Evolutionary conservation across 176 grass and related monocot species (phyloP).

Genomic region (Aegilops umbellulata): DNA sequence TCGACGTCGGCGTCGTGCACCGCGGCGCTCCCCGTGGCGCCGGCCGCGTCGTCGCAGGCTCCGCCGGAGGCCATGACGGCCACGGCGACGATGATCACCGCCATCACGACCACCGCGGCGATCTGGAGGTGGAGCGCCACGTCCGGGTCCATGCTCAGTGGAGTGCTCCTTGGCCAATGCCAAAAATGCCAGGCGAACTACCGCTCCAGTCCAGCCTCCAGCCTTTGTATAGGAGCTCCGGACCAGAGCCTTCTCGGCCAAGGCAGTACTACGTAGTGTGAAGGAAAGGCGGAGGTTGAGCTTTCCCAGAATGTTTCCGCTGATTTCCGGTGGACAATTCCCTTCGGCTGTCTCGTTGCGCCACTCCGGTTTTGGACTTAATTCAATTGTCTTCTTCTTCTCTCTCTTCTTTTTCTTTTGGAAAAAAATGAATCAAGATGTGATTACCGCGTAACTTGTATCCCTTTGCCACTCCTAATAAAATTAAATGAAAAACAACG

Average conservation of each 20-base stretch:
- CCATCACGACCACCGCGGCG: not conserved
- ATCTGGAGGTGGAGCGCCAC: not conserved
- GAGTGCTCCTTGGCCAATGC: not conserved
- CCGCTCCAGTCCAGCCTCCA: not conserved
- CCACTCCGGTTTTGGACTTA: not conserved
- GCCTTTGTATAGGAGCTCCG: not conserved
- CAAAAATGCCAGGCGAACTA: not conserved
- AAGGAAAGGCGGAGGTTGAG: not conserved
- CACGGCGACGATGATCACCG: constrained; percentile 19
- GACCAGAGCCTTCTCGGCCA: not conserved
- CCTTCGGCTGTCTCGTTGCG: no score
- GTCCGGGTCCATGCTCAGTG: constrained; percentile 3
- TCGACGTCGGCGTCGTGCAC: constrained; percentile 15
- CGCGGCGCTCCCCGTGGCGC: no score
- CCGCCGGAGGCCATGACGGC: not conserved
- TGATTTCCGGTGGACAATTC: not conserved
- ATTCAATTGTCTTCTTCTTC: not conserved
- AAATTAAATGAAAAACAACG: not conserved
- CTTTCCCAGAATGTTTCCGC: constrained; percentile 17
- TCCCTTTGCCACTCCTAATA: not conserved
- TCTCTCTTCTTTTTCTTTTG: not conserved
- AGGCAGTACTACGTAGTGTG: not conserved
- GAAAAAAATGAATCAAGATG: not conserved
- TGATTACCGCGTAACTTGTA: not conserved
- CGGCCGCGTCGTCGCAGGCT: not conserved